Evolutionary conservation across 2,329 filamentous ascomycete genomes (phyloP).

Genomic region (Colletotrichum tofieldiae): DNA sequence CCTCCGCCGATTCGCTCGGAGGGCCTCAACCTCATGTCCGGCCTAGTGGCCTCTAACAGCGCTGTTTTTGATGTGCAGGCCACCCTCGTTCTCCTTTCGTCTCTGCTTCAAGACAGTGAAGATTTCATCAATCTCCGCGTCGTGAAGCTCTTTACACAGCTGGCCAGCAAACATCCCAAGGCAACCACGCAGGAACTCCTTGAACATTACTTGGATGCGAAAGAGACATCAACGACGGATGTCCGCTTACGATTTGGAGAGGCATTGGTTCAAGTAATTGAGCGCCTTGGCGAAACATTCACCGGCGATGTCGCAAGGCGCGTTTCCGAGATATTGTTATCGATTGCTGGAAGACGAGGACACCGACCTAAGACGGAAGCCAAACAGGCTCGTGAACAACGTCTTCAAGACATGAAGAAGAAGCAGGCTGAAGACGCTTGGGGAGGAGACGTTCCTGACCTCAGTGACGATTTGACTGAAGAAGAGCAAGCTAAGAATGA

Average conservation of each 20-base stretch:
- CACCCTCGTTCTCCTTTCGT: conserved; percentile 74
- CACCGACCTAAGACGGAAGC: conserved; percentile 72
- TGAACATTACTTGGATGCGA: conserved; percentile 77
- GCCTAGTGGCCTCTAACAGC: conserved; percentile 69
- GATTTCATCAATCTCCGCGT: conserved; percentile 81
- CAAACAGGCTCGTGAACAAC: conserved; percentile 68
- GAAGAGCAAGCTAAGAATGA: conserved; percentile 64
- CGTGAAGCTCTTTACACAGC: conserved; percentile 74
- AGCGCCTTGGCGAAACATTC: conserved; percentile 72
- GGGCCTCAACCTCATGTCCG: conserved; percentile 73
- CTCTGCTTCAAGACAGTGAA: conserved; percentile 76
- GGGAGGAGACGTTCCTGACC: conserved; percentile 67
- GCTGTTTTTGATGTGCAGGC: conserved; percentile 77
- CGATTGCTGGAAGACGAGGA: conserved; percentile 75
- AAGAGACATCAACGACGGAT: conserved; percentile 73
- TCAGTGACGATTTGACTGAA: conserved; percentile 62
- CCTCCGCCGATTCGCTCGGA: conserved; percentile 78
- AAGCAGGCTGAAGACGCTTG: conserved; percentile 68
- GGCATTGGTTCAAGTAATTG: conserved; percentile 75
- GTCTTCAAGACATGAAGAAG: conserved; percentile 63
- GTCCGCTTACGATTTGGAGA: conserved; percentile 79
- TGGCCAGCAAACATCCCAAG: conserved; percentile 74
- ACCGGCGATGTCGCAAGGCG: conserved; percentile 66
- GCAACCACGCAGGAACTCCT: conserved; percentile 75
- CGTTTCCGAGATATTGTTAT: conserved; percentile 73